Percentiles rank a stretch among this genome's conserved stretches.
Evolutionary conservation across 495 filamentous ascomycete species (phyloP).

Genomic region (Penicillium coprophilum): DNA sequence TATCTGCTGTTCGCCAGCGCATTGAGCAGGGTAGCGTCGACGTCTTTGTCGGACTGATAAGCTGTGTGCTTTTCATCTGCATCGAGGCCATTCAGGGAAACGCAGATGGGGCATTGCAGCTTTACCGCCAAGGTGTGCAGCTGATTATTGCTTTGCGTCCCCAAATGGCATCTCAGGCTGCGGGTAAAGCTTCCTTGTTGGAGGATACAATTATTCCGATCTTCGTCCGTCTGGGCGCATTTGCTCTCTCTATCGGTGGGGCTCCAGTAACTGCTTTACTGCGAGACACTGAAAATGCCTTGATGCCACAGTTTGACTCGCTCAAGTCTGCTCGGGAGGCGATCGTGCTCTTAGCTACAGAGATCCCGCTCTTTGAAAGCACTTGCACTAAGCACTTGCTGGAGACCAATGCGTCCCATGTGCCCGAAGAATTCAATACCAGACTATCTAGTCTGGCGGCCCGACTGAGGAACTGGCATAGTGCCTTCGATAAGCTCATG

Average conservation of each 20-base stretch:
- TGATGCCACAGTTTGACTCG: slow-evolving; percentile 20
- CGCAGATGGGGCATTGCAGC: slow-evolving; percentile 29
- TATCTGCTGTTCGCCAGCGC: slow-evolving; percentile 49
- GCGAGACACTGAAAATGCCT: slow-evolving; percentile 1
- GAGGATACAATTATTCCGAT: slow-evolving; percentile 40
- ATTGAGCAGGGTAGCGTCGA: slow-evolving; percentile 39
- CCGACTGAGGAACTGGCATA: slow-evolving; percentile 12
- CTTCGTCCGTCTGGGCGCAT: slow-evolving; percentile 35
- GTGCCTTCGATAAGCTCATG: slow-evolving; percentile 14
- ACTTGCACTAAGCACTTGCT: slow-evolving; percentile 18
- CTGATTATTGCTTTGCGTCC: slow-evolving; percentile 33
- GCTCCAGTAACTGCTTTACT: slow-evolving; percentile 17
- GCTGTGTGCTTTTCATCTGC: slow-evolving; percentile 58
- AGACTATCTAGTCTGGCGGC: slow-evolving; percentile 14
- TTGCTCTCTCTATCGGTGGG: slow-evolving; percentile 15
- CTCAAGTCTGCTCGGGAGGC: slow-evolving; percentile 36
- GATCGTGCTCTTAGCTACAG: slow-evolving; percentile 26
- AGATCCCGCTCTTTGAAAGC: slow-evolving; percentile 25
- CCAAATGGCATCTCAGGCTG: slow-evolving; percentile 21
- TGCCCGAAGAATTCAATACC: slow-evolving; percentile 12
- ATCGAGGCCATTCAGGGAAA: slow-evolving; percentile 54
- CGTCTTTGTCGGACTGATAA: slow-evolving; percentile 46
- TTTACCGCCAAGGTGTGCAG: slow-evolving; percentile 39
- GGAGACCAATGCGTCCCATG: background rate
- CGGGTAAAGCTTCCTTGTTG: slow-evolving; percentile 22